Conservation (phyloP, 169 alveolate genomes). For the Hepatocystis sp. region DNA sequence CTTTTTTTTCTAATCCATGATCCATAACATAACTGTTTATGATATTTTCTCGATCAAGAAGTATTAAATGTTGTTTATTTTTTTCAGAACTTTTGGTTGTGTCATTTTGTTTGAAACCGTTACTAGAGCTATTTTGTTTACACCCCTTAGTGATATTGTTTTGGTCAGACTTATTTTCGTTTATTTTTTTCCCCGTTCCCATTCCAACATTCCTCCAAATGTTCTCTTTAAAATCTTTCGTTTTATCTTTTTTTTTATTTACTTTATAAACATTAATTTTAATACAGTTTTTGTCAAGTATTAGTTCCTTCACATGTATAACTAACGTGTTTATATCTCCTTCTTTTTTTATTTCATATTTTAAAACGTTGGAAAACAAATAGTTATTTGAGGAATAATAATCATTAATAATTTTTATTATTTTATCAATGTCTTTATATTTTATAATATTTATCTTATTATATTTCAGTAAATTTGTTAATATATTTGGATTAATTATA, state of each 20-base stretch:
- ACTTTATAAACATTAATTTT: conserved; percentile 19
- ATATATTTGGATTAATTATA: conserved; percentile 8
- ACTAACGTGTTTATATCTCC: conserved; percentile 6
- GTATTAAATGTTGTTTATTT: background rate
- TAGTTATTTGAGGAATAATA: conserved; percentile 9
- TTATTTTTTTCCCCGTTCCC: background rate
- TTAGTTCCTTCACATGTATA: conserved; percentile 36
- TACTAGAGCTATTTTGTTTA: background rate
- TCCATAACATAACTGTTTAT: conserved; percentile 11
- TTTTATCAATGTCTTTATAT: conserved; percentile 41
- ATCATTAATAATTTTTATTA: conserved; percentile 45
- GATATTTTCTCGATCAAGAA: conserved; percentile 27
- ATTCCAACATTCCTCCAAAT: background rate
- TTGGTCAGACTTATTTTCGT: background rate
- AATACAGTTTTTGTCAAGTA: conserved; percentile 17
- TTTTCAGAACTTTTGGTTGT: no score
- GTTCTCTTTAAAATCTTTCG: background rate
- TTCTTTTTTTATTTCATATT: conserved; percentile 24
- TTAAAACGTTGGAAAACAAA: conserved; percentile 38
- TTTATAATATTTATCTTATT: conserved; percentile 17
- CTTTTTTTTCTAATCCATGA: conserved; percentile 10
- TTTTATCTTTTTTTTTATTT: background rate
- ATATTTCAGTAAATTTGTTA: conserved; percentile 8
- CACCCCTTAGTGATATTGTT: background rate
- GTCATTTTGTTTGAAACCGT: conserved; percentile 1